phyloP scores from a whole-genome alignment of 192 early-diverging fungal species.

The Backusella macrospora region DNA sequence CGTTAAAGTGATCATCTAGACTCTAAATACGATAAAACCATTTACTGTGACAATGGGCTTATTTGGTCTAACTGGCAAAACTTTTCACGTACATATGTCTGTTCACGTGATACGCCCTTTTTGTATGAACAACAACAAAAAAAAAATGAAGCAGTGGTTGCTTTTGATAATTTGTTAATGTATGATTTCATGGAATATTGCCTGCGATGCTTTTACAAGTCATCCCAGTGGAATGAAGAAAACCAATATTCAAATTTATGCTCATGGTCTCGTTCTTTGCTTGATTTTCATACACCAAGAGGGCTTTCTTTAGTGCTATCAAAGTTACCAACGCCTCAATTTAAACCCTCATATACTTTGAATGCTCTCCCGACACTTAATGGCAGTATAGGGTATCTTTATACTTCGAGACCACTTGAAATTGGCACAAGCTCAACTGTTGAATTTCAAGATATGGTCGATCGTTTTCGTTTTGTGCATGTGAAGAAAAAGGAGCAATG shows the following conservation, averaged over 20 bases:
- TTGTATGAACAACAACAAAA: neutral
- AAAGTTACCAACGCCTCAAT: conserved; percentile 74
- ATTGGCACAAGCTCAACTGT: conserved; percentile 57
- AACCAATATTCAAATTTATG: conserved; percentile 85
- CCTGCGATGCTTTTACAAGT: conserved; percentile 75
- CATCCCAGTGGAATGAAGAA: conserved; percentile 78
- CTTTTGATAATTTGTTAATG: conserved; percentile 42
- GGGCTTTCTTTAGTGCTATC: conserved; percentile 74
- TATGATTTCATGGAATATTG: conserved; percentile 85
- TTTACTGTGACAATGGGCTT: too few relatives aligned
- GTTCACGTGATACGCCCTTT: neutral
- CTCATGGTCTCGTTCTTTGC: conserved; percentile 68
- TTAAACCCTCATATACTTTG: conserved; percentile 79
- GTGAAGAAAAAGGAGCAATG: neutral
- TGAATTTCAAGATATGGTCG: conserved; percentile 52
- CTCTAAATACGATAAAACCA: too few relatives aligned
- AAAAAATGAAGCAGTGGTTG: neutral
- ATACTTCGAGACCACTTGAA: conserved; percentile 71
- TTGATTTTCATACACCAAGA: conserved; percentile 82
- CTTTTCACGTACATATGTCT: too few relatives aligned
- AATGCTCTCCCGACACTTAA: conserved; percentile 57
- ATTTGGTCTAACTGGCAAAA: too few relatives aligned
- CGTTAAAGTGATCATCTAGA: too few relatives aligned
- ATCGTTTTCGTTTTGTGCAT: conserved; percentile 49
- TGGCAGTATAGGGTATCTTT: conserved; percentile 79